Conservation (phyloP, 2,329 filamentous ascomycete genomes). For the Botrytis fragariae region DNA sequence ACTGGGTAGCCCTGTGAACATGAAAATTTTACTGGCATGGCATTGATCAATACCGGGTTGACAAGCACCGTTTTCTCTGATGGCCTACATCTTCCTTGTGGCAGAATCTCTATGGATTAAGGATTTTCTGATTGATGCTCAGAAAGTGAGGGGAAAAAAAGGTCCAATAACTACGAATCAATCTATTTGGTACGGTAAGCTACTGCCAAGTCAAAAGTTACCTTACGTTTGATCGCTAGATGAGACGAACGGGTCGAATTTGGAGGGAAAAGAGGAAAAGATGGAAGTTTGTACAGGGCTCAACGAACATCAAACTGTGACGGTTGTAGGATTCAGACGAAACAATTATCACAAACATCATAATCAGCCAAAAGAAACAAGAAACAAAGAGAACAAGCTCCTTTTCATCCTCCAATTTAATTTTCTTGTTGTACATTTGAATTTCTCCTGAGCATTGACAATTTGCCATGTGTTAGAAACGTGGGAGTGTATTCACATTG, state of each 20-base stretch:
- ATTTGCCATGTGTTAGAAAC: conserved; percentile 1
- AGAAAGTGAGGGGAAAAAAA: neutral
- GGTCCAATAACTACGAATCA: neutral
- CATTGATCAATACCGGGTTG: conserved; percentile 2
- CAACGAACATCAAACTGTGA: neutral
- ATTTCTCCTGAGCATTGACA: conserved; percentile 2
- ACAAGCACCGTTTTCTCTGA: neutral
- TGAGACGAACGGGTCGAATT: conserved; percentile 1
- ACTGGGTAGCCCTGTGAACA: conserved; percentile 3
- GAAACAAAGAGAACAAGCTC: neutral
- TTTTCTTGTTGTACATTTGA: neutral
- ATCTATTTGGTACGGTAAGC: neutral
- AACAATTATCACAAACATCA: conserved; percentile 5
- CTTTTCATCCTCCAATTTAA: conserved; percentile 1
- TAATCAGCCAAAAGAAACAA: conserved; percentile 5
- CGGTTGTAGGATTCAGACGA: conserved; percentile 1
- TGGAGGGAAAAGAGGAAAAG: neutral
- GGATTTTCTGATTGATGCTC: neutral
- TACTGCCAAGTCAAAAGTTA: neutral
- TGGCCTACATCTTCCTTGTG: neutral
- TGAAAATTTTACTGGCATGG: neutral
- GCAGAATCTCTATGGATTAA: neutral
- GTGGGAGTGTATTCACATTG: neutral
- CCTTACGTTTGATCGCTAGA: conserved; percentile 12
- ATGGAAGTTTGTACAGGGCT: neutral